Evolutionary conservation across 768 basidiomycete genomes (phyloP), one percentile per base, ranked within the genome.

Genomic region (Tricholoma hemisulphureum): DNA sequence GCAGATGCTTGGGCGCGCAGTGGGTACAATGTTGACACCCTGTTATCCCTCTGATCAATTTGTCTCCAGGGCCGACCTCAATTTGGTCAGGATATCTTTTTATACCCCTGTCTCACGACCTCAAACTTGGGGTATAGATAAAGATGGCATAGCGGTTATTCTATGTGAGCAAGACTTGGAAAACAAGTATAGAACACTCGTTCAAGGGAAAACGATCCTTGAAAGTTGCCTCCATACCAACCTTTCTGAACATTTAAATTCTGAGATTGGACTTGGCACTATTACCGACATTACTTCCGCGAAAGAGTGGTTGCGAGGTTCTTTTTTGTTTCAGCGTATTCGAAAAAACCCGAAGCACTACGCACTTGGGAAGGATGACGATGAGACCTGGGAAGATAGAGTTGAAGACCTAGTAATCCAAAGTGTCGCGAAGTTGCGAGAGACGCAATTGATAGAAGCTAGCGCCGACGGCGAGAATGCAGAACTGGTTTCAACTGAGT

Each of bases 1-100:
- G 81, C 95, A 97, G 71, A 98, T 98, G 96, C 83, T 98, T 57
- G 97, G 96, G 6, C 84, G 97, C 48, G 95, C 95, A 41, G 91
- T 92, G 68, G 70, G 86, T 56, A n/a, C 26, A 35, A 53, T 7
- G 51, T 45, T 41, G 29, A 35, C 8, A 39, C 39, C 29, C 6
- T 21, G 13, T 53, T 26, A 31, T 35, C 24, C 3, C 24, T 45
- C 55, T 50, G 58, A 26, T 45, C 9, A 32, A 24, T 23, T 35
- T 57, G 18, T 43, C 48, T 14, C n/a, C 56, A 93, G 86, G 94
- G 95, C 8, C 82, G 95, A 31, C 94, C 95, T 24, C 95, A 98
- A 71, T 96, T 92, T 67, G 93, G 93, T 87, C 67, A 45, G 68
- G 59, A 7, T 29, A 31, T 37, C 57, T 16, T 20, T 34, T 4